Percentiles rank a stretch among this genome's conserved stretches.
These are phyloP conservation scores for Tylopilus balloui DNA, from an alignment of 768 basidiomycete genomes.

Conservation along the genomic window DNA sequence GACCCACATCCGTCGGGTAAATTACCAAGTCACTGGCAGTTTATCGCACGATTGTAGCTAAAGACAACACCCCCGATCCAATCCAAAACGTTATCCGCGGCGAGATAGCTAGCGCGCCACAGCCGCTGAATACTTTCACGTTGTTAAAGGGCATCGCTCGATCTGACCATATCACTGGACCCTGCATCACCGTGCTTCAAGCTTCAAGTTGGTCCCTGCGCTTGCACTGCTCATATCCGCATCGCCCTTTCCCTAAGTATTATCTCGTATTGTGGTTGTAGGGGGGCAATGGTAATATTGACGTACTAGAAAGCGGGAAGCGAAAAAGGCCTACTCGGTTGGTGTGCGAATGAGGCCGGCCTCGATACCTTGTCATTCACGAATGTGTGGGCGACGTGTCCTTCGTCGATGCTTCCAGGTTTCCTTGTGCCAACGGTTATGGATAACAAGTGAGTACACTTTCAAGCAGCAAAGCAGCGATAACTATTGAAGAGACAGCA, in stretches of 20 bases:
- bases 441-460: neutral
- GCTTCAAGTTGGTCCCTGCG: conserved; percentile 2
- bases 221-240: conserved; percentile 2
- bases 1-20: conserved; percentile 2
- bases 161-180: conserved; percentile 19
- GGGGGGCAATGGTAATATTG: neutral
- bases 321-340: neutral
- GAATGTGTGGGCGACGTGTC: neutral
- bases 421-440: neutral
- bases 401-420: neutral
- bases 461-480: neutral
- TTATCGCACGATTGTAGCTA: conserved; percentile 7
- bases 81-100: neutral
- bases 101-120: conserved; percentile 7
- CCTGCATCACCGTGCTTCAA: conserved; percentile 19
- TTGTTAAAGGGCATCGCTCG: conserved; percentile 15
- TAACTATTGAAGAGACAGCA: neutral
- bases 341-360: neutral
- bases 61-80: conserved; percentile 1
- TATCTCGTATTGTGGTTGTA: neutral
- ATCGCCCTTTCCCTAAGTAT: conserved; percentile 1
- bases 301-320: conserved; percentile 4
- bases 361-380: neutral
- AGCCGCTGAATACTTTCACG: conserved; percentile 1
- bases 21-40: neutral